Base-by-base conservation (phyloP, 768 basidiomycete species). In the Rhizopogon vinicolor region DNA sequence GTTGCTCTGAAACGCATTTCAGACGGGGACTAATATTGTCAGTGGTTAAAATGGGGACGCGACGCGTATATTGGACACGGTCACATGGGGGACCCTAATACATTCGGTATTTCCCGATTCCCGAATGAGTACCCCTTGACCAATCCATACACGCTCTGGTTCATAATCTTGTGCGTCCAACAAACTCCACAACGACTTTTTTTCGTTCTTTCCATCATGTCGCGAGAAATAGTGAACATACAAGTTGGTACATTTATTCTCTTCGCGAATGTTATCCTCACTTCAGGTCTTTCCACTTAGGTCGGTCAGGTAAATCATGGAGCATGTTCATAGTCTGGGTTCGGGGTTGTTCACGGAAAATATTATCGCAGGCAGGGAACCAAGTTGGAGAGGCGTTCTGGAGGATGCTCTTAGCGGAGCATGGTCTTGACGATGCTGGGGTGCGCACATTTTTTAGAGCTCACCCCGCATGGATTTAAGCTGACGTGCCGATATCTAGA, bases 321-420 rank as follows among this genome's bases (percentile, higher is more conserved):
- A 18, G 14, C 28, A 46, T 8, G 35, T 8, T 16, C 19, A 9
- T 7, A 16, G 48, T 19, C 22, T 33, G 31, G 12, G n/a, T n/a
- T 29, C 35, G 37, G 5, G 37, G 49, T 39, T 42, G 18, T 53
- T 41, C 31, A 37, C 45, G 39, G 22, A 46, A 56, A 60, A 52
- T 58, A 54, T 58, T 56, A 57, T 51, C 42, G 51, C 58, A 86
- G 83, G 87, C 87, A 29, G 84, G 87, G 59, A 88, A 87, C 63
- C 85, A 86, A 71, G 82, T 91, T 43, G 92, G 93, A 51, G 89
- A 91, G 63, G 79, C 80, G 44, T 98, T 96, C 70, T 97, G 94
- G 94, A 78, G 86, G 57, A 85, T 87, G 80, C 82, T 96, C 54
- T 78, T 97, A 22, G 81, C 84, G 14, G 91, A 94, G 72, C 93